phyloP scores from a whole-genome alignment of 441 rosid species.

The Kokia cookei region DNA sequence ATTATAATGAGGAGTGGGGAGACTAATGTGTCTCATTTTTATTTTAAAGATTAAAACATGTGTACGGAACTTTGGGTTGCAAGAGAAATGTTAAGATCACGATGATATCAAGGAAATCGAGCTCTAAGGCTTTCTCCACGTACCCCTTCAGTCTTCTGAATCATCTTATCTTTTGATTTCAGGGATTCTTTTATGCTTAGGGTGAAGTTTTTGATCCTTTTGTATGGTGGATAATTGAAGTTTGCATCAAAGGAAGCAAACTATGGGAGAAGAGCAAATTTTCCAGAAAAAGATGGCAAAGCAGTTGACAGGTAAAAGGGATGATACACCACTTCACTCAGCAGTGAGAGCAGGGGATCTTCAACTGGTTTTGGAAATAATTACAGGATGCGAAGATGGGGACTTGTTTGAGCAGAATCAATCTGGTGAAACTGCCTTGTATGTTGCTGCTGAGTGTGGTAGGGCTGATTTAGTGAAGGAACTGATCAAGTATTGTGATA shows the following conservation, averaged over 20 bases:
- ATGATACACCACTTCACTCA: constrained; percentile 59
- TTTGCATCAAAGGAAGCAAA: constrained; percentile 17
- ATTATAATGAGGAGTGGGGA: not conserved
- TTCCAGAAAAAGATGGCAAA: constrained; percentile 48
- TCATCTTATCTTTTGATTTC: not conserved
- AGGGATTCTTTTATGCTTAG: not conserved
- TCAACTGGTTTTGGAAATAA: constrained; percentile 36
- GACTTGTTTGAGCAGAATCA: constrained; percentile 58
- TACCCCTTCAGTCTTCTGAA: constrained; percentile 5
- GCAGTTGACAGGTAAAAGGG: constrained; percentile 68
- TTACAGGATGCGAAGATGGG: constrained; percentile 21
- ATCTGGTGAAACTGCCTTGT: constrained; percentile 73
- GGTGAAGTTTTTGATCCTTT: constrained; percentile 8
- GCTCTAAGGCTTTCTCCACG: not conserved
- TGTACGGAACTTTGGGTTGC: constrained; percentile 8
- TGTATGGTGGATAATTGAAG: not conserved
- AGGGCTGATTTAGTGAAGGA: constrained; percentile 52
- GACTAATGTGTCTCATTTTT: not conserved
- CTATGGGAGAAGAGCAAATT: constrained; percentile 21
- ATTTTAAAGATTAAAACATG: not conserved
- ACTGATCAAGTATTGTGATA: constrained; percentile 49
- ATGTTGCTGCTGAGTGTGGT: constrained; percentile 71
- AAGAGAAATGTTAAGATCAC: constrained; percentile 4
- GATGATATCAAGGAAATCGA: constrained; percentile 1
- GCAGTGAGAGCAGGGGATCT: constrained; percentile 61